phyloP scores from a whole-genome alignment of 2,329 filamentous ascomycete species.

The Alternaria atra region DNA sequence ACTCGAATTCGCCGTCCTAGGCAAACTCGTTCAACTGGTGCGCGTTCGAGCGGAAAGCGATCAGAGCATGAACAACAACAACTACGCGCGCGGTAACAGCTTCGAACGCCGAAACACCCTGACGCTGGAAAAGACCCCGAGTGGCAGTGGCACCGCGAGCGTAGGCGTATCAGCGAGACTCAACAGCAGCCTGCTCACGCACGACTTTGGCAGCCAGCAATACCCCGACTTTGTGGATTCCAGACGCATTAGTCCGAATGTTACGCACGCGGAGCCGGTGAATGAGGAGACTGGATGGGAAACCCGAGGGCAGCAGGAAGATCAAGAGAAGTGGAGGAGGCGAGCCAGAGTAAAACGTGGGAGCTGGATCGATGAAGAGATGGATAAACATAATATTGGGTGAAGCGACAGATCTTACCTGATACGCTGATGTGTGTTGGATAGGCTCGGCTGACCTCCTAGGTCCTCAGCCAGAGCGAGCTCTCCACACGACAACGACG shows the following conservation, averaged over 20 bases:
- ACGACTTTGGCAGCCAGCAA: slow-evolving; percentile 16
- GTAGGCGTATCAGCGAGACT: slow-evolving; percentile 4
- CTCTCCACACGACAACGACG: not conserved
- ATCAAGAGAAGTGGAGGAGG: slow-evolving; percentile 34
- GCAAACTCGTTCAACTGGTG: slow-evolving; percentile 54
- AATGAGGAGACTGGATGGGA: slow-evolving; percentile 23
- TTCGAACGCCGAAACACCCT: slow-evolving; percentile 17
- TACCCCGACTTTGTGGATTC: slow-evolving; percentile 45
- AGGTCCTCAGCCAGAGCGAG: not conserved
- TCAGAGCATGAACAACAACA: slow-evolving; percentile 27
- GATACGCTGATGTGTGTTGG: not conserved
- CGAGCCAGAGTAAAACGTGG: slow-evolving; percentile 21
- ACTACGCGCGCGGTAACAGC: slow-evolving; percentile 8
- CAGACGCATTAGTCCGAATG: slow-evolving; percentile 25
- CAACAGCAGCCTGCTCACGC: slow-evolving; percentile 12
- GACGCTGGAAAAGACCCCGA: slow-evolving; percentile 31
- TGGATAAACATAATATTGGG: slow-evolving; percentile 46
- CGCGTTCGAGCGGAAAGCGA: slow-evolving; percentile 32
- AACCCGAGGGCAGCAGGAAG: slow-evolving; percentile 18
- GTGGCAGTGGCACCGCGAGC: slow-evolving; percentile 13
- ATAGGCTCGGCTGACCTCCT: not conserved
- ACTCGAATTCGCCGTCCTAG: slow-evolving; percentile 65
- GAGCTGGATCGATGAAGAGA: slow-evolving; percentile 48
- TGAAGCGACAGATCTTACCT: slow-evolving; percentile 18
- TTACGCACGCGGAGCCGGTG: slow-evolving; percentile 33